Evolutionary conservation across 495 filamentous ascomycete genomes (phyloP), one percentile per base, ranked within the genome.

Genomic region (Pyrenula aspistea): DNA sequence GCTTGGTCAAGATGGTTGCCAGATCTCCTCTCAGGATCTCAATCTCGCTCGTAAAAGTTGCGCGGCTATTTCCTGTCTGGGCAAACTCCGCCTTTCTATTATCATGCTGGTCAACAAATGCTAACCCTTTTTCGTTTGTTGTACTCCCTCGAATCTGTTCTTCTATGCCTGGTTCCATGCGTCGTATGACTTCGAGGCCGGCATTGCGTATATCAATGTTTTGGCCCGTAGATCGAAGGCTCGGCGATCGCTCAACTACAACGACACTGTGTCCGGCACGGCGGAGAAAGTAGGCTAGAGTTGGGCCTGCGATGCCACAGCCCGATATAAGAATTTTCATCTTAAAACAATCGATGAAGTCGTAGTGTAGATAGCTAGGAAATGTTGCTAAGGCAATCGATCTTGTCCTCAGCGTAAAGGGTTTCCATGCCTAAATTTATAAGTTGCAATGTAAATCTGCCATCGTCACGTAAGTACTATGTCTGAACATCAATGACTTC

Each of bases 21-120:
- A 78, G 59, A 58, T 77, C 75, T 2, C 68, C 74, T 0, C 73
- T 64, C 68, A 77, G 71, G 50, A 77, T 75, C 59, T 78, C 74
- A 55, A 61, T 76, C 47, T 77, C 72, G 12, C 66, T 71, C 4
- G 71, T 75, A 10, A 76, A 57, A 20, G 58, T 56, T 23, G 64
- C 62, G 21, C 63, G 56, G 1, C 69, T 69, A 23, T 72, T 62
- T 1, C 69, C 68, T 2, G 67, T 57, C 24, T 68, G 65, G 55
- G 68, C 71, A 15, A 77, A 58, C 8, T 53, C 60, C 2, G 60
- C 72, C 21, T 58, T 51, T 21, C 50, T 19, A 2, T 59, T 65
- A 10, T 67, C 66, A 2, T 63, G 19, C 1, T 59, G 57, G 55
- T 76, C 68, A 12, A 77, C 62, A 11, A 74, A 15, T 12, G 60